Base-by-base conservation (phyloP, 768 basidiomycete genomes). In the Mycena pura region DNA sequence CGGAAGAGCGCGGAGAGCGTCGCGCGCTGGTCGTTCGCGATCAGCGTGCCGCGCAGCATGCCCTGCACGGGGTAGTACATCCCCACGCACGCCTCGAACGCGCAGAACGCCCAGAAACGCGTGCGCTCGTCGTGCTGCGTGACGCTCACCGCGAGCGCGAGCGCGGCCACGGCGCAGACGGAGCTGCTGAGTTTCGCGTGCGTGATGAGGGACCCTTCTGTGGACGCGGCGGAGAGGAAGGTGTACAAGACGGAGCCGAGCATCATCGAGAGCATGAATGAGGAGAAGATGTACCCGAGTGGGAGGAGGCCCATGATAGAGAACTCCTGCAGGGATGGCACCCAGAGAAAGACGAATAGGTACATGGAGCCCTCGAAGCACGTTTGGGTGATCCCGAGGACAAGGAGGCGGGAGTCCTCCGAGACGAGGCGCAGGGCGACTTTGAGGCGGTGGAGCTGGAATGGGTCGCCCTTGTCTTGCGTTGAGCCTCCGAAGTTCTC, bases 331-430 rank as follows among this genome's bases (percentile, higher is more conserved):
- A 92, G 76, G 2, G 86, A 81, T 1, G 91, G 90, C 0, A 92
- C 91, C 91, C 91, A 92, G 62, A 89, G 78, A 77, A 91, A 92
- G 64, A 92, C 91, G 73, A 92, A 92, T 61, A 92, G 82, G 73
- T 92, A 92, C 90, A 92, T 91, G 6, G 88, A 90, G 3, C 91
- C 91, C 70, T 92, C 90, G 69, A 92, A 92, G 73, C 88, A 90
- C 1, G 91, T 92, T 73, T 92, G 90, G 0, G 86, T 86, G 52
- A 92, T 74, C 29, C 90, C 89, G 21, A 92, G 81, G 24, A 83
- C 82, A 61, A 91, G 74, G 10, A 92, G 78, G 45, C 84, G 68
- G 1, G 84, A 81, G 68, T 91, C 90, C 52, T 75, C 72, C 51
- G 74, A 72, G 29, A 90, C 86, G 49, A 89, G 84, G 19, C 72